Percentiles rank a stretch among this genome's conserved stretches.
Evolutionary conservation across 176 grass and related monocot species (phyloP).

Genomic region (Hordeum vulgare): DNA sequence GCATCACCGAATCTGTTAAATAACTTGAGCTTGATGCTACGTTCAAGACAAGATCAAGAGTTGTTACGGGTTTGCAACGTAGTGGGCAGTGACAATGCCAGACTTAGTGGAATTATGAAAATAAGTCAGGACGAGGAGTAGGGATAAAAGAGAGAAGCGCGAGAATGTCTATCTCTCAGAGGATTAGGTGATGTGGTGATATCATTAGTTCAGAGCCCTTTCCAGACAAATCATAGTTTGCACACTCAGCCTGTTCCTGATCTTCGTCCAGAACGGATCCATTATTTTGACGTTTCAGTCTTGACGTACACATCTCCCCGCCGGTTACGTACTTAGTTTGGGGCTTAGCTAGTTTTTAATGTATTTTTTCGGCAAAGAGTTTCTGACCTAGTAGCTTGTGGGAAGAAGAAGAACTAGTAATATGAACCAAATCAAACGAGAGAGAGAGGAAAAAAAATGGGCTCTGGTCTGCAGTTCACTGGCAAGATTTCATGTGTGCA

Average conservation of each 20-base stretch:
- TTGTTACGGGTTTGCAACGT: conserved; percentile 16
- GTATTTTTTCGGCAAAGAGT: background rate
- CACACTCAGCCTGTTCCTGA: background rate
- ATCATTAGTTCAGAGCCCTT: conserved; percentile 29
- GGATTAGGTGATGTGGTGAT: conserved; percentile 65
- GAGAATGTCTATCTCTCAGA: background rate
- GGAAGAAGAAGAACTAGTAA: background rate
- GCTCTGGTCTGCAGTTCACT: background rate
- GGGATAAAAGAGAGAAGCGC: conserved; percentile 7
- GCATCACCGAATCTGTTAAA: background rate
- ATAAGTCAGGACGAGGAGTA: background rate
- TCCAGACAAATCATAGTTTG: conserved; percentile 15
- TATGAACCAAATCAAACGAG: background rate
- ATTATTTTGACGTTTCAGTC: background rate
- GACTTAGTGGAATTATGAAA: background rate
- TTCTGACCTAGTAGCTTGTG: too few relatives aligned
- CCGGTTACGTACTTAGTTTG: background rate
- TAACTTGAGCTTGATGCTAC: background rate
- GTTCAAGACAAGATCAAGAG: conserved; percentile 17
- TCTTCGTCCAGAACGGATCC: conserved; percentile 14
- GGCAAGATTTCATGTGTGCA: background rate
- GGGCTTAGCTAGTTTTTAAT: background rate
- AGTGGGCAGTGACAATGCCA: conserved; percentile 19
- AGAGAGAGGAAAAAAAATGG: background rate
- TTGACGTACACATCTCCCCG: conserved; percentile 1